These are phyloP conservation scores for Arctium lappa DNA, from an alignment of 129 eudicot genomes.

Conservation along the genomic window DNA sequence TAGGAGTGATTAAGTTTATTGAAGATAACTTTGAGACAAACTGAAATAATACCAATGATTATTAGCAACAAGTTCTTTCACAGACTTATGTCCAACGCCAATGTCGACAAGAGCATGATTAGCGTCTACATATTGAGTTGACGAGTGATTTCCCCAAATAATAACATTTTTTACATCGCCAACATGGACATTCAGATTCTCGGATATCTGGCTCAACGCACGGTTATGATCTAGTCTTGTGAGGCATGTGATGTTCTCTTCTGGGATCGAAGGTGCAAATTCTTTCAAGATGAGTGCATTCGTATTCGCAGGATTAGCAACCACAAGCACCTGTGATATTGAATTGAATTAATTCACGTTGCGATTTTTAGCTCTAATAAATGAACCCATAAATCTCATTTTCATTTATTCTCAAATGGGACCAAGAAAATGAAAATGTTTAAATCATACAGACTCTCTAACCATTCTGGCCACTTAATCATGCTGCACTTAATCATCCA, in stretches of 20 bases:
- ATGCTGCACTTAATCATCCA: no score
- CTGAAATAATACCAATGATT: conserved; percentile 56
- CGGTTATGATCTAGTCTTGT: conserved; percentile 94
- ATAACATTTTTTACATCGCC: conserved; percentile 80
- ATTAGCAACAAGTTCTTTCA: conserved; percentile 60
- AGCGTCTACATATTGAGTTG: conserved; percentile 77
- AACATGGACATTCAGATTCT: conserved; percentile 65
- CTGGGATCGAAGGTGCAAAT: conserved; percentile 91
- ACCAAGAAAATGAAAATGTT: not conserved
- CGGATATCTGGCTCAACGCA: conserved; percentile 74
- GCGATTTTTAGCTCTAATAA: not conserved
- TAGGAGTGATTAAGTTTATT: not conserved
- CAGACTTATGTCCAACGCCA: conserved; percentile 66
- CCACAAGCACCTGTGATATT: conserved; percentile 73
- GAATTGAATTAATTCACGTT: not conserved
- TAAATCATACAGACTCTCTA: no score
- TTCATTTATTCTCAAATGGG: not conserved
- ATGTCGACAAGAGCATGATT: conserved; percentile 76
- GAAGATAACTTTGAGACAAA: not conserved
- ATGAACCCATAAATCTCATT: not conserved
- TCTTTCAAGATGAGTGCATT: conserved; percentile 91
- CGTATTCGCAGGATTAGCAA: conserved; percentile 94
- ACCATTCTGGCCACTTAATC: no score
- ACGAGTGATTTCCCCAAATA: conserved; percentile 94
- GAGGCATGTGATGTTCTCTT: conserved; percentile 74